phyloP scores from a whole-genome alignment of 2,329 filamentous ascomycete genomes.

The Stenocarpella maydis region DNA sequence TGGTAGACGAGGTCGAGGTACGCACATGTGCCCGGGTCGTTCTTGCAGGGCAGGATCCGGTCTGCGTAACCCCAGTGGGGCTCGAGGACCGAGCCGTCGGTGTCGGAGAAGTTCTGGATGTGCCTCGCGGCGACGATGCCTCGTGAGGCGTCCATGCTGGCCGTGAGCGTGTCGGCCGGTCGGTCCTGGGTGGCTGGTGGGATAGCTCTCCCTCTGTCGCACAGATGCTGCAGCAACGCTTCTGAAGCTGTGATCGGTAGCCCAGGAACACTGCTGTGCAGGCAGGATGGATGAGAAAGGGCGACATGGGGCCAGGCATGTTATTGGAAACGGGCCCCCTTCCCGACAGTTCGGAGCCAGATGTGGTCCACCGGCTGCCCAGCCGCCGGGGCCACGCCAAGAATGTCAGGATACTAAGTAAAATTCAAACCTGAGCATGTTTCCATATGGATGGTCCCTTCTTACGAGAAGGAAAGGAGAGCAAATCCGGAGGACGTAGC shows the following conservation, averaged over 20 bases:
- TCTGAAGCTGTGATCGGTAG: no score
- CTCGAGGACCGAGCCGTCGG: conserved; percentile 41
- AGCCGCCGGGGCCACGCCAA: conserved; percentile 5
- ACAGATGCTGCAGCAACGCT: background rate
- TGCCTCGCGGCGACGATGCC: conserved; percentile 40
- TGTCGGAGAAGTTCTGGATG: conserved; percentile 53
- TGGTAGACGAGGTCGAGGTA: conserved; percentile 61
- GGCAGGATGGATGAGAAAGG: background rate
- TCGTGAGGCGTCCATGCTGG: conserved; percentile 33
- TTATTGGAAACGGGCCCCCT: conserved; percentile 1
- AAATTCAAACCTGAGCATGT: conserved; percentile 6
- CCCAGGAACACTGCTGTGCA: background rate
- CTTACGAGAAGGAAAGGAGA: conserved; percentile 3
- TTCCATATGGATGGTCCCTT: background rate
- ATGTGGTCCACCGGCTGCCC: conserved; percentile 6
- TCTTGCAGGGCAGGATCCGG: conserved; percentile 54
- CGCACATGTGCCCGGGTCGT: conserved; percentile 55
- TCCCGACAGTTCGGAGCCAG: conserved; percentile 22
- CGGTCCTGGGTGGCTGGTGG: background rate
- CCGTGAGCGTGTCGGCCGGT: background rate
- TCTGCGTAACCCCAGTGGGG: conserved; percentile 58
- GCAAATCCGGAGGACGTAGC: conserved; percentile 11
- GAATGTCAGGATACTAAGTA: conserved; percentile 10
- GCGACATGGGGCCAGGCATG: background rate
- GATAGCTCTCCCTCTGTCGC: background rate